These are phyloP conservation scores for Monosporascus cannonballus DNA, from an alignment of 2,329 filamentous ascomycete species.

Conservation along the genomic window DNA sequence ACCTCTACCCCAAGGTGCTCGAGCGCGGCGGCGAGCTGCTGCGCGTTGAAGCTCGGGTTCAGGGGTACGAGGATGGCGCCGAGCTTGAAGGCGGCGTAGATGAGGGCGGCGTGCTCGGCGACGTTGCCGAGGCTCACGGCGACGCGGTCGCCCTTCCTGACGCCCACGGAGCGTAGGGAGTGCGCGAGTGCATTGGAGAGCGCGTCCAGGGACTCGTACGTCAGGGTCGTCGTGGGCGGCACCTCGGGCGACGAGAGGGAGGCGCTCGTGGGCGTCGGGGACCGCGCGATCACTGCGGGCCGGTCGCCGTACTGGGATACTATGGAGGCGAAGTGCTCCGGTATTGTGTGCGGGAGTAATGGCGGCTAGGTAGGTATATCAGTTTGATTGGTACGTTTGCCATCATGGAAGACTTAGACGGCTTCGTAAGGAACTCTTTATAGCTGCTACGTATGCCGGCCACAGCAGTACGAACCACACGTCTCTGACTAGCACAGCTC, in stretches of 20 bases:
- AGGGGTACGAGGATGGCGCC: constrained; percentile 92
- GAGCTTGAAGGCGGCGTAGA: constrained; percentile 88
- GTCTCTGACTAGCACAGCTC: not conserved
- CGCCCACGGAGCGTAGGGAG: constrained; percentile 63
- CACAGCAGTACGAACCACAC: not conserved
- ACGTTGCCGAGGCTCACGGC: constrained; percentile 83
- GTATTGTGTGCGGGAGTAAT: constrained; percentile 62
- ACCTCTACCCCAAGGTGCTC: constrained; percentile 67
- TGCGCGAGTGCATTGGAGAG: constrained; percentile 70
- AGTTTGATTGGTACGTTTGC: no score
- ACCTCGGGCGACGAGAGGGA: constrained; percentile 34
- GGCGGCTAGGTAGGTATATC: constrained; percentile 44
- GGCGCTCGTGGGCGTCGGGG: constrained; percentile 26
- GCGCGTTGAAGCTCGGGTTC: constrained; percentile 80
- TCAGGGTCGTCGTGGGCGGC: constrained; percentile 60
- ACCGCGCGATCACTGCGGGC: constrained; percentile 49
- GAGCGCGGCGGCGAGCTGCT: constrained; percentile 73
- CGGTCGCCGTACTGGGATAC: constrained; percentile 60
- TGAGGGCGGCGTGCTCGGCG: constrained; percentile 75
- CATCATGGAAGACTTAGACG: no score
- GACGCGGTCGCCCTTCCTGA: constrained; percentile 76
- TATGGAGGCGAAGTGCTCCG: constrained; percentile 63
- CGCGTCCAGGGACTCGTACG: constrained; percentile 68
- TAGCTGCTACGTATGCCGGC: not conserved
- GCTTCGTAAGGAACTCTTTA: no score